Conservation (phyloP, 1,139 yeast genomes). For the Diutina rugosa region DNA sequence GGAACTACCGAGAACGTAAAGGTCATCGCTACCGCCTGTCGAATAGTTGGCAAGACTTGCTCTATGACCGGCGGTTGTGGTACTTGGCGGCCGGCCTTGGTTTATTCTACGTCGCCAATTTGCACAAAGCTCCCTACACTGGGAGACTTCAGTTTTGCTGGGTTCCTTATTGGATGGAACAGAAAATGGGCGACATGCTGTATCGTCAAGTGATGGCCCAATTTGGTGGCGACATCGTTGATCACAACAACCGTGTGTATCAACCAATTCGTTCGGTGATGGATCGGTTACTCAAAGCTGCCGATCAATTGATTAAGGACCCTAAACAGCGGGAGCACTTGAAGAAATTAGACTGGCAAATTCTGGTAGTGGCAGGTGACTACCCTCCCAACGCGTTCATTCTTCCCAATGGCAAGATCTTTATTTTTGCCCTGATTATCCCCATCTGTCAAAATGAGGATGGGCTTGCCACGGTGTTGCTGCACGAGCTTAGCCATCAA, state of each 20-base stretch:
- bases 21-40: neutral
- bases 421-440: constrained; percentile 69
- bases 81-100: constrained; percentile 6
- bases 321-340: constrained; percentile 21
- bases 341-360: constrained; percentile 52
- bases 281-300: constrained; percentile 48
- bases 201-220: constrained; percentile 48
- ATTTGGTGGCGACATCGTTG: constrained; percentile 32
- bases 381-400: constrained; percentile 91
- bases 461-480: constrained; percentile 84
- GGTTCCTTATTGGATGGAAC: constrained; percentile 58
- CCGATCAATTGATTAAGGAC: constrained; percentile 20
- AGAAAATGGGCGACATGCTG: constrained; percentile 51
- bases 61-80: constrained; percentile 3
- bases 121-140: constrained; percentile 77
- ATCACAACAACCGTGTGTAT: constrained; percentile 43
- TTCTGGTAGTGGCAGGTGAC: constrained; percentile 64
- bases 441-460: constrained; percentile 74
- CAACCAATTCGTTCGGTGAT: constrained; percentile 45
- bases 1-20: neutral
- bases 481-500: constrained; percentile 92
- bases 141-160: constrained; percentile 62
- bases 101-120: constrained; percentile 46
- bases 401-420: constrained; percentile 90
- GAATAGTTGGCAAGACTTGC: constrained; percentile 1